Evolutionary conservation across 208 protist genomes (phyloP).

Genomic region (Porcisia deanei): DNA sequence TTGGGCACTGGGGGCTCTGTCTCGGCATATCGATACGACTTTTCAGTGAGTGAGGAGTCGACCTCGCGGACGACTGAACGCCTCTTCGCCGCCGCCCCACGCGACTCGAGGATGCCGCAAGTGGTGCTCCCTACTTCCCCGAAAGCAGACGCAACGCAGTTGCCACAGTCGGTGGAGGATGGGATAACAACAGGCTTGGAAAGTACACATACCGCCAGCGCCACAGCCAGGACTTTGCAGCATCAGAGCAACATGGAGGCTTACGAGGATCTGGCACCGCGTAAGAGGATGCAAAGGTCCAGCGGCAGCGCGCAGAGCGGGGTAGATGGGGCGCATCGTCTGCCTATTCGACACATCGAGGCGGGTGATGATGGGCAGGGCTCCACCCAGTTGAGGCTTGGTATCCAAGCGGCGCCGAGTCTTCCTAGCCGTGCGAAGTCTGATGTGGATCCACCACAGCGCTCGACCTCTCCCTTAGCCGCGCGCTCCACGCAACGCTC

Average conservation of each 20-base stretch:
- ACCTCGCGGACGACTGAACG: neutral
- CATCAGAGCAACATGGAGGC: neutral
- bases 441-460: conserved; percentile 8
- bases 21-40: conserved; percentile 15
- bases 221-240: neutral
- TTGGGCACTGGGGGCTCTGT: neutral
- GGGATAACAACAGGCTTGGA: neutral
- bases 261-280: neutral
- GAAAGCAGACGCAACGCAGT: neutral
- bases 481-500: neutral
- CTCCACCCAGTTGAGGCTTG: neutral
- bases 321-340: no score
- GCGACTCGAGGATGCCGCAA: neutral
- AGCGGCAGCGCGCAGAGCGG: neutral
- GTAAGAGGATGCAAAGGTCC: neutral
- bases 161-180: neutral
- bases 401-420: neutral
- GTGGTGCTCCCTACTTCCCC: neutral
- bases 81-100: neutral
- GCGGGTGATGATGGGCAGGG: neutral
- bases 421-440: neutral
- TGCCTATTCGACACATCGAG: neutral
- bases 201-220: neutral
- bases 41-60: conserved; percentile 2
- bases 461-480: conserved; percentile 9